Percentiles rank a stretch among this genome's conserved stretches.
Evolutionary conservation across 257 asterid genomes (phyloP).

Genomic region (Nyctanthes arbortristis): DNA sequence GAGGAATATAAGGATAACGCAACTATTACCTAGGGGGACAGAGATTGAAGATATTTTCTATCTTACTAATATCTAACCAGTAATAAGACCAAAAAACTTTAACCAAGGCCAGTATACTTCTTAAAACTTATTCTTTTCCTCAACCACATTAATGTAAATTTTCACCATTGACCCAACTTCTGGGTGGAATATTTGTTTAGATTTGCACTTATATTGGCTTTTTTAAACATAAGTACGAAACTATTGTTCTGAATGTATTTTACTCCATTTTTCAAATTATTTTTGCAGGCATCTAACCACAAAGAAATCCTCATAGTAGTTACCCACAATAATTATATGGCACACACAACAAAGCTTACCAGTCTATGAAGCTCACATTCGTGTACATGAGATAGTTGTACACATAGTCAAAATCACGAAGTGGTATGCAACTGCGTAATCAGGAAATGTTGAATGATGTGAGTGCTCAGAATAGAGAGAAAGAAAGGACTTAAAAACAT

Average conservation of each 20-base stretch:
- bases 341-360: constrained; percentile 40
- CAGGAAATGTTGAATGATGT: background rate
- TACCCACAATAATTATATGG: background rate
- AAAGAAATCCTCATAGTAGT: no score
- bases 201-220: no score
- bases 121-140: background rate
- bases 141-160: background rate
- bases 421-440: constrained; percentile 53
- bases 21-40: no score
- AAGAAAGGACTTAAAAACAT: background rate
- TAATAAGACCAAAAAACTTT: no score
- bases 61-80: background rate
- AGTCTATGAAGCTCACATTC: constrained; percentile 48
- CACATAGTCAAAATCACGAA: constrained; percentile 47
- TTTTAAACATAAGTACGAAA: no score
- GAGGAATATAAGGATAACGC: no score
- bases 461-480: constrained; percentile 13
- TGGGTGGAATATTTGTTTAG: background rate
- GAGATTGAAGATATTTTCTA: no score
- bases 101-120: background rate
- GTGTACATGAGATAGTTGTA: constrained; percentile 61
- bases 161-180: background rate
- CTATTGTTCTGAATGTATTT: no score
- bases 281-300: constrained; percentile 15
- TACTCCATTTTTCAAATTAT: background rate